A percentile compares a stretch with the other conserved stretches of the same genome.
phyloP scores from a whole-genome alignment of 2,329 filamentous ascomycete genomes.

The Tolypocladium amazonense region DNA sequence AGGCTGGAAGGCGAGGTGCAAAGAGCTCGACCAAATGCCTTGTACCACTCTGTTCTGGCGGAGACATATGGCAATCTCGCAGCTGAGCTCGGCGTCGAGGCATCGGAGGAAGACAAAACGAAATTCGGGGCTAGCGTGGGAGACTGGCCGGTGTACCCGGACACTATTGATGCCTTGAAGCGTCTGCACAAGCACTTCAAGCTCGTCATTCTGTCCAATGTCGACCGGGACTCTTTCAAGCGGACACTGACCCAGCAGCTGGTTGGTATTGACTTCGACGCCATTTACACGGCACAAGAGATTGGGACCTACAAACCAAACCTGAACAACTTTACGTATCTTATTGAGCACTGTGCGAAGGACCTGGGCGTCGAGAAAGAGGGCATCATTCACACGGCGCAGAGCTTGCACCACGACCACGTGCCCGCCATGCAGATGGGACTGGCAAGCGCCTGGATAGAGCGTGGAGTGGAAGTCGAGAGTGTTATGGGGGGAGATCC shows the following conservation, averaged over 20 bases:
- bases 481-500: constrained; percentile 12
- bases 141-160: constrained; percentile 44
- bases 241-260: constrained; percentile 25
- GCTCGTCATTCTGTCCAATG: constrained; percentile 50
- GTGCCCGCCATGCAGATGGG: constrained; percentile 50
- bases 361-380: constrained; percentile 41
- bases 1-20: constrained; percentile 43
- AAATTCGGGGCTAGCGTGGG: constrained; percentile 34
- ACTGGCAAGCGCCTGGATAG: constrained; percentile 56
- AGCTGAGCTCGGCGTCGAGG: constrained; percentile 15
- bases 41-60: constrained; percentile 26
- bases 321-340: constrained; percentile 52
- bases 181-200: constrained; percentile 40
- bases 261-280: constrained; percentile 42
- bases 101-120: constrained; percentile 16
- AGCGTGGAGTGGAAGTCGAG: constrained; percentile 32
- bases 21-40: constrained; percentile 41
- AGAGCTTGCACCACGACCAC: constrained; percentile 58
- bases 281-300: constrained; percentile 58
- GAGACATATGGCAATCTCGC: constrained; percentile 27
- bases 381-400: constrained; percentile 56
- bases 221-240: constrained; percentile 30
- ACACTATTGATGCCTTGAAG: constrained; percentile 43
- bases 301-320: constrained; percentile 64
- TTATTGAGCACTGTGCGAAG: constrained; percentile 40